phyloP scores from a whole-genome alignment of 1,284 basidiomycete genomes.

The Cryptococcus sp. region DNA sequence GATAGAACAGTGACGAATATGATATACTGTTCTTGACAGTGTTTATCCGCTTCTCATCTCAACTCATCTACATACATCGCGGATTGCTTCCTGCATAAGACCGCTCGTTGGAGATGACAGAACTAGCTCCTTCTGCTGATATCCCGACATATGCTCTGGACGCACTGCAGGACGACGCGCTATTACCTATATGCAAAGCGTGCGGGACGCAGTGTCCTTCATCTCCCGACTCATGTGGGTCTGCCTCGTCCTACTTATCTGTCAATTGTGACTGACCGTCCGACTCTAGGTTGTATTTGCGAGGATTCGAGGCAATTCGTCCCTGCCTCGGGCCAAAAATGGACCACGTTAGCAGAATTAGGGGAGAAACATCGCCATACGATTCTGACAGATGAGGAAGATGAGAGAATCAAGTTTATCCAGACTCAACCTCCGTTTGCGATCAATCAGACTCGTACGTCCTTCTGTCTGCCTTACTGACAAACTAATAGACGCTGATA shows the following conservation, averaged over 20 bases:
- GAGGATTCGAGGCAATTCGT: constrained; percentile 47
- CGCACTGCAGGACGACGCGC: constrained; percentile 33
- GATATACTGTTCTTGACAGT: background rate
- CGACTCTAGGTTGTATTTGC: constrained; percentile 34
- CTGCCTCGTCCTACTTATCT: background rate
- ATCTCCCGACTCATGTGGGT: too few species aligned
- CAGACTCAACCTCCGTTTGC: constrained; percentile 40
- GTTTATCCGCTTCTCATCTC: background rate
- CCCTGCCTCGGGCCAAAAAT: constrained; percentile 41
- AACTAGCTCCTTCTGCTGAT: constrained; percentile 2
- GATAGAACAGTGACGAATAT: background rate
- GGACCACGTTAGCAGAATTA: constrained; percentile 42
- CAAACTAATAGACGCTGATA: background rate
- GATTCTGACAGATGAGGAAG: constrained; percentile 40
- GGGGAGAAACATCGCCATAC: constrained; percentile 21
- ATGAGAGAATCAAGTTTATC: constrained; percentile 40
- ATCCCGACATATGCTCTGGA: constrained; percentile 28
- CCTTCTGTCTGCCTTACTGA: background rate
- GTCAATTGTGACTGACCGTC: too few species aligned
- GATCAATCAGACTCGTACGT: constrained; percentile 50
- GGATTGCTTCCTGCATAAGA: too few species aligned
- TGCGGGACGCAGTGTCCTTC: constrained; percentile 49
- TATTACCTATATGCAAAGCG: constrained; percentile 46
- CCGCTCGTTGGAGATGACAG: background rate
- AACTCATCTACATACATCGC: too few species aligned